A percentile compares a stretch with the other conserved stretches of the same genome.
Conservation (phyloP, 164 flowering plant genomes). For the Sextonia rubra region DNA sequence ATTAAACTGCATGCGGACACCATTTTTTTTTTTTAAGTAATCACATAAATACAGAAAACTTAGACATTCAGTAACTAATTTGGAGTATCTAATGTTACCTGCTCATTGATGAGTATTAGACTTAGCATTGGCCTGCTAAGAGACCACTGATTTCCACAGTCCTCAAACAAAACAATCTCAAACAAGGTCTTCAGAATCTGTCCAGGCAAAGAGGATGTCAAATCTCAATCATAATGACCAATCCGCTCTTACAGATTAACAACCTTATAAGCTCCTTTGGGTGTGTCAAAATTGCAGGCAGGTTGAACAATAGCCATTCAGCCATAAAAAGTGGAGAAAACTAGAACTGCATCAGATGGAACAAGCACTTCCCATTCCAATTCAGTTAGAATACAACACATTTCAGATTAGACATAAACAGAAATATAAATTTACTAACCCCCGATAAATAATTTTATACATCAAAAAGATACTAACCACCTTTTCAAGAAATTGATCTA, state of each 20-base stretch:
- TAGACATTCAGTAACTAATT: not conserved
- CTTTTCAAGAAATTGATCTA: no score
- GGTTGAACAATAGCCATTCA: not conserved
- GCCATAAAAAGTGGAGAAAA: no score
- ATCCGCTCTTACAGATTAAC: not conserved
- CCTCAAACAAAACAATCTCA: slow-evolving; percentile 90
- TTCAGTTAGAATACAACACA: no score
- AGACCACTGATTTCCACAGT: slow-evolving; percentile 92
- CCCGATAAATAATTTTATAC: no score
- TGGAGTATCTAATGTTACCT: slow-evolving; percentile 42
- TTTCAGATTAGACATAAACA: no score
- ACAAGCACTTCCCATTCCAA: no score
- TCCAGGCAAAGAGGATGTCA: not conserved
- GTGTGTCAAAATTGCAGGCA: not conserved
- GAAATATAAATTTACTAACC: no score
- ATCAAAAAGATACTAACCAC: no score
- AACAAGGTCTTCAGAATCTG: slow-evolving; percentile 87
- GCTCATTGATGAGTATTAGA: slow-evolving; percentile 83
- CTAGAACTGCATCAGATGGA: no score
- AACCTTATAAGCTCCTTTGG: not conserved
- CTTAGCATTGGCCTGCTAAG: slow-evolving; percentile 97
- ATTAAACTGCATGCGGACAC: not conserved
- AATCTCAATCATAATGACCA: not conserved
- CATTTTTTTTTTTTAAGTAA: no score
- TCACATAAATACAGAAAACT: not conserved